Evolutionary conservation across 345 rosid genomes (phyloP).

Genomic region (Aquilaria sinensis): DNA sequence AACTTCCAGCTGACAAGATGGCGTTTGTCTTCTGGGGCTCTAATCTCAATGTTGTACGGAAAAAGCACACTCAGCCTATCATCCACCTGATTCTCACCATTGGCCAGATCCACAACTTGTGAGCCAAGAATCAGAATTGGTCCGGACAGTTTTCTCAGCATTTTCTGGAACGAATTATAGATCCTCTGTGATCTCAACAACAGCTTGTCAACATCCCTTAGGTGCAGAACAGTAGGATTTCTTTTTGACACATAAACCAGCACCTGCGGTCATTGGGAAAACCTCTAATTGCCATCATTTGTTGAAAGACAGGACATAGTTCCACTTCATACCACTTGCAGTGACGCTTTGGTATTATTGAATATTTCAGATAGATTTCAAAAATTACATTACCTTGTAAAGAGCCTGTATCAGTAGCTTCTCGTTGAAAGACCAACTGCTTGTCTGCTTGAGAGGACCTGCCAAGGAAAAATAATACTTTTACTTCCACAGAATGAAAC

Average conservation of each 20-base stretch:
- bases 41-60: constrained; percentile 76
- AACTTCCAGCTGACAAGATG: constrained; percentile 28
- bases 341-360: too few relatives aligned
- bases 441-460: constrained; percentile 63
- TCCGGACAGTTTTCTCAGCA: constrained; percentile 70
- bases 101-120: constrained; percentile 39
- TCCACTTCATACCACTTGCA: too few relatives aligned
- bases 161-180: constrained; percentile 62
- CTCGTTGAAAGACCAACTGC: constrained; percentile 79
- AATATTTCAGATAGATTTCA: neutral
- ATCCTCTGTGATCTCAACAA: constrained; percentile 54
- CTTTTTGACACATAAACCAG: constrained; percentile 61
- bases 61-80: constrained; percentile 57
- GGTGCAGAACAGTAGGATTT: constrained; percentile 59
- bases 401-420: constrained; percentile 71
- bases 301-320: too few relatives aligned
- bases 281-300: neutral
- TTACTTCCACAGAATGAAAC: neutral
- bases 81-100: constrained; percentile 40
- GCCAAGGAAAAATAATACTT: neutral
- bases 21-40: constrained; percentile 48
- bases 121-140: constrained; percentile 76
- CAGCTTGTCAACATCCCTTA: constrained; percentile 64
- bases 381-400: constrained; percentile 47
- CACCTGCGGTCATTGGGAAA: too few relatives aligned